phyloP scores from a whole-genome alignment of 1,139 yeast species.

The Magnusiomyces tetraspermus region DNA sequence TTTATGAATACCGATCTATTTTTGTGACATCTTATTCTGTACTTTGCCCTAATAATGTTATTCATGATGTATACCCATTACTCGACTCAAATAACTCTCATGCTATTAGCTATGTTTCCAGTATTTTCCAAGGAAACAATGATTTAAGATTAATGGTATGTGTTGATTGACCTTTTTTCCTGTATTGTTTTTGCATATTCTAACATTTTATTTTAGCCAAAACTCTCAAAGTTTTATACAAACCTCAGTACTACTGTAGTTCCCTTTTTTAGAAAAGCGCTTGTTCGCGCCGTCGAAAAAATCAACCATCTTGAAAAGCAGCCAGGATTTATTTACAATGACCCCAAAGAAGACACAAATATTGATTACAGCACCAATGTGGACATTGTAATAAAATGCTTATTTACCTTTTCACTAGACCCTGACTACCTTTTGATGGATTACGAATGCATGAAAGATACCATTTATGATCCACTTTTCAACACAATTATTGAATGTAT shows the following conservation, averaged over 20 bases:
- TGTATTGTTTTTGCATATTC: background rate
- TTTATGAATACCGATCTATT: conserved; percentile 11
- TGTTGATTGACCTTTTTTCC: background rate
- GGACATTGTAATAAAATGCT: conserved; percentile 12
- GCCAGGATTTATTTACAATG: conserved; percentile 13
- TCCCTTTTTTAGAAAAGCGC: conserved; percentile 9
- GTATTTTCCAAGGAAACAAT: conserved; percentile 15
- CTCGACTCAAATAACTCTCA: conserved; percentile 5
- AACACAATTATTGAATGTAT: conserved; percentile 3
- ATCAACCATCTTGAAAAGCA: conserved; percentile 11
- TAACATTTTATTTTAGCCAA: conserved; percentile 1
- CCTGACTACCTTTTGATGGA: conserved; percentile 20
- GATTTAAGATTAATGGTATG: conserved; percentile 9
- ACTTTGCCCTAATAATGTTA: conserved; percentile 7
- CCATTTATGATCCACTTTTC: conserved; percentile 10
- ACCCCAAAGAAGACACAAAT: conserved; percentile 6
- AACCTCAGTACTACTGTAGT: conserved; percentile 6
- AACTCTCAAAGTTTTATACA: conserved; percentile 6
- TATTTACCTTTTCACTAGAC: conserved; percentile 19
- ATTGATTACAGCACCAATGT: conserved; percentile 1
- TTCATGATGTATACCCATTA: conserved; percentile 12
- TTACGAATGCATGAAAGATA: conserved; percentile 14
- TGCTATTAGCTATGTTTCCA: conserved; percentile 8
- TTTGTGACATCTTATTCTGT: conserved; percentile 15
- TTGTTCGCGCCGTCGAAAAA: conserved; percentile 13